A percentile compares a stretch with the other conserved stretches of the same genome.
Evolutionary conservation across 106 monocot species (phyloP).

Genomic region (Dendrobium catenatum): DNA sequence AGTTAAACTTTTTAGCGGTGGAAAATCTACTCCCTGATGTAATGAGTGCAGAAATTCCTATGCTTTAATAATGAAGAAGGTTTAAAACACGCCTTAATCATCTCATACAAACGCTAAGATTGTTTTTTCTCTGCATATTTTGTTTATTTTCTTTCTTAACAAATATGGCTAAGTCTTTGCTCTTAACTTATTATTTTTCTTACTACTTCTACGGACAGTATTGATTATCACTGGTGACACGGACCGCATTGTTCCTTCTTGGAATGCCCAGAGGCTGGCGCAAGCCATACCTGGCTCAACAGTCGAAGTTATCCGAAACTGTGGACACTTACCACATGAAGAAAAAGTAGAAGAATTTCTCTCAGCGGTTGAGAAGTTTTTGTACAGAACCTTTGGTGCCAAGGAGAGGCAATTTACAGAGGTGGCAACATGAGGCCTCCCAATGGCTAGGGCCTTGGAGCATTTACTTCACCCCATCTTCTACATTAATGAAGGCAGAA

Average conservation of each 20-base stretch:
- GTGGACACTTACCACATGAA: conserved; percentile 85
- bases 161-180: neutral
- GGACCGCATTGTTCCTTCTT: conserved; percentile 66
- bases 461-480: too few species aligned
- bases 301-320: conserved; percentile 60
- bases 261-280: conserved; percentile 64
- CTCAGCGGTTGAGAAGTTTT: conserved; percentile 38
- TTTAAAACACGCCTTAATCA: too few species aligned
- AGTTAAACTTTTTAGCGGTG: too few species aligned
- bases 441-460: too few species aligned
- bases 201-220: conserved; percentile 25
- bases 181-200: neutral
- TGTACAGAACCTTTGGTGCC: conserved; percentile 27
- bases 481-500: too few species aligned
- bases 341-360: conserved; percentile 69
- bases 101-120: too few species aligned
- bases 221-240: conserved; percentile 75
- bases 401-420: conserved; percentile 3
- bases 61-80: too few species aligned
- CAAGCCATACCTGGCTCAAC: conserved; percentile 56
- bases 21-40: too few species aligned
- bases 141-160: too few species aligned
- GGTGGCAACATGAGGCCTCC: conserved; percentile 9
- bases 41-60: too few species aligned
- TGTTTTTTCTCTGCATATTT: too few species aligned